Evolutionary conservation across 75 land plant genomes (phyloP), one percentile per base, ranked within the genome.

Genomic region (Sequoia sempervirens): DNA sequence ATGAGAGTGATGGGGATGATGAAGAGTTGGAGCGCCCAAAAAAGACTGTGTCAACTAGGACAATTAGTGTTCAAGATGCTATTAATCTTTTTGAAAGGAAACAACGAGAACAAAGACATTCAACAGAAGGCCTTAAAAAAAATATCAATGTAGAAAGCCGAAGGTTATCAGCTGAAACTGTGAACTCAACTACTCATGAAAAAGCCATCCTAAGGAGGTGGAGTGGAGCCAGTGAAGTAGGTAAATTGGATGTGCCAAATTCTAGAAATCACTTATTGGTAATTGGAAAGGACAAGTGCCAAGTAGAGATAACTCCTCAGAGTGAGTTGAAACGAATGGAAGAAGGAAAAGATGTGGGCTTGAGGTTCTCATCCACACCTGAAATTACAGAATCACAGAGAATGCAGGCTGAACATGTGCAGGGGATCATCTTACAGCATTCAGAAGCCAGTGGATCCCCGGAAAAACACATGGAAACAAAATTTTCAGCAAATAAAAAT

Each of bases 21-120:
- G 89, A 81, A 85, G 45, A 83, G 10, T 85, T 69, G 12, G 81
- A 83, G 47, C 32, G 70, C 3, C 17, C 58, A 82, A 87, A 74
- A 79, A 89, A 82, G 79, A 37, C 86, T 78, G 95, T 89, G 45
- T 86, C 28, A 58, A 73, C 86, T 1, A 81, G 83, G 37, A 91
- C 92, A 68, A 86, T 95, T 83, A 90, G 92, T 85, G 96, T 95
- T 79, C 92, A 95, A 85, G 96, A 93, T 90, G 93, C 95, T 66
- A 92, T 95, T 17, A 90, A 73, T 87, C 89, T 95, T 64, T 95
- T 95, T 86, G 96, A 95, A 84, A 88, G 88, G 83, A 95, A 92
- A 81, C 92, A 93, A 81, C 34, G 64, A 58, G 38, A 50, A 53
- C 61, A 81, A 53, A 34, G 82, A 36, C 40, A 50, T 52, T 54